phyloP scores from a whole-genome alignment of 352 stramenopile genomes.

The Phytopythium aichiense region DNA sequence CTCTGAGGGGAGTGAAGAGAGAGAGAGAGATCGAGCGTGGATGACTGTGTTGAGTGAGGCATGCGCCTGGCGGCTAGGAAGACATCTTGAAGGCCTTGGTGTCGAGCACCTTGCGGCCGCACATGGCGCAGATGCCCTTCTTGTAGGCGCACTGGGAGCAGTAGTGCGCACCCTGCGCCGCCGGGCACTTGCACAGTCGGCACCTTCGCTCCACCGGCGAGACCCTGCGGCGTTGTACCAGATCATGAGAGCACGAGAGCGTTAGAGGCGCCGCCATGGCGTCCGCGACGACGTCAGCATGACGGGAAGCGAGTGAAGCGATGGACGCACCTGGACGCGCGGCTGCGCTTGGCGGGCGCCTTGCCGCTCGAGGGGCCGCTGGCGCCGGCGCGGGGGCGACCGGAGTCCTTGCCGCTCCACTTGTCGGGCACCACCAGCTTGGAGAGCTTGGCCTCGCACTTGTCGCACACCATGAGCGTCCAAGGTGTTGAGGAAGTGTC shows the following conservation, averaged over 20 bases:
- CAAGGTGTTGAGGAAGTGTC: not conserved
- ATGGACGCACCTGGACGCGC: slow-evolving; percentile 25
- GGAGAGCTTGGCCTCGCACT: slow-evolving; percentile 74
- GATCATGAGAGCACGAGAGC: not conserved
- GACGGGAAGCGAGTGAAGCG: not conserved
- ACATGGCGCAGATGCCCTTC: slow-evolving; percentile 78
- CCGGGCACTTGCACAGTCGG: slow-evolving; percentile 61
- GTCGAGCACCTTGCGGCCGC: slow-evolving; percentile 53
- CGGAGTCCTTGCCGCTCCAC: slow-evolving; percentile 59
- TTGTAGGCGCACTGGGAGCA: slow-evolving; percentile 78
- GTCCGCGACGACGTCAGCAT: not conserved
- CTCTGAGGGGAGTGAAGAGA: no score
- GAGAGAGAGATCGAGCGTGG: no score
- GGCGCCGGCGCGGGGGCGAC: slow-evolving; percentile 32
- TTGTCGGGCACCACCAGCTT: slow-evolving; percentile 75
- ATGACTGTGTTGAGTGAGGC: no score
- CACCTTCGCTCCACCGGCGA: slow-evolving; percentile 49
- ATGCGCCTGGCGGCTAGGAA: slow-evolving; percentile 3
- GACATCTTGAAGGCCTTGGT: slow-evolving; percentile 72
- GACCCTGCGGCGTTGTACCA: slow-evolving; percentile 22
- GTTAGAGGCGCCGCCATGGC: not conserved
- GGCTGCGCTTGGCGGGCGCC: slow-evolving; percentile 40
- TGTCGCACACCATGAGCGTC: slow-evolving; percentile 59
- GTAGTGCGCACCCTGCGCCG: slow-evolving; percentile 54
- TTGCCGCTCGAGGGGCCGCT: slow-evolving; percentile 53